Conservation (phyloP, 129 eudicot species). For the Centrapalus pauciflorus region DNA sequence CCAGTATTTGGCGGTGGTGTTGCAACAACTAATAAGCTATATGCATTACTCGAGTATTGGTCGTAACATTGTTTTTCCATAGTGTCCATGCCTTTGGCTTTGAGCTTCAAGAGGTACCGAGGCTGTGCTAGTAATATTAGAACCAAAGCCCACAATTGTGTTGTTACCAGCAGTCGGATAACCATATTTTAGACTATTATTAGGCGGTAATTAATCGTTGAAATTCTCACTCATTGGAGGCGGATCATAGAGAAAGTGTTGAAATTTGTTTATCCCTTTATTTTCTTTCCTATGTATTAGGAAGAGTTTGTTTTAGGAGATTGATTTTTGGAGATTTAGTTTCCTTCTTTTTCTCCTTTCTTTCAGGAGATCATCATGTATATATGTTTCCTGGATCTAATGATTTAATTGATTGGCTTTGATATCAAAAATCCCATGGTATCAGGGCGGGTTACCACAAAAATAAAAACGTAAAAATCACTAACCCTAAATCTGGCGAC, state of each 20-base stretch:
- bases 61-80: slow-evolving; percentile 37
- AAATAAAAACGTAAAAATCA: too few species aligned
- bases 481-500: too few species aligned
- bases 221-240: slow-evolving; percentile 34
- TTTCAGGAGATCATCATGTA: too few species aligned
- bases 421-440: too few species aligned
- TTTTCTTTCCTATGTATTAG: too few species aligned
- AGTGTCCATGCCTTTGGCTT: slow-evolving; percentile 43
- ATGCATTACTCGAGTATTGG: slow-evolving; percentile 34
- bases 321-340: too few species aligned
- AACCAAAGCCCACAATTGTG: slow-evolving; percentile 31
- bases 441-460: too few species aligned
- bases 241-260: slow-evolving; percentile 35
- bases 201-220: slow-evolving; percentile 40
- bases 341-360: too few species aligned
- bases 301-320: too few species aligned
- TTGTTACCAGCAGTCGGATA: slow-evolving; percentile 32
- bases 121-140: slow-evolving; percentile 32
- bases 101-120: slow-evolving; percentile 45
- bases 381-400: too few species aligned
- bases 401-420: too few species aligned
- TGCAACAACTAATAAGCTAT: slow-evolving; percentile 30
- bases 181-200: slow-evolving; percentile 32
- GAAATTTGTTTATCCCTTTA: too few species aligned
- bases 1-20: slow-evolving; percentile 27